A percentile compares a stretch with the other conserved stretches of the same genome.
These are phyloP conservation scores for Arxiozyma slooffiae DNA, from an alignment of 1,139 yeast genomes.

Conservation along the genomic window DNA sequence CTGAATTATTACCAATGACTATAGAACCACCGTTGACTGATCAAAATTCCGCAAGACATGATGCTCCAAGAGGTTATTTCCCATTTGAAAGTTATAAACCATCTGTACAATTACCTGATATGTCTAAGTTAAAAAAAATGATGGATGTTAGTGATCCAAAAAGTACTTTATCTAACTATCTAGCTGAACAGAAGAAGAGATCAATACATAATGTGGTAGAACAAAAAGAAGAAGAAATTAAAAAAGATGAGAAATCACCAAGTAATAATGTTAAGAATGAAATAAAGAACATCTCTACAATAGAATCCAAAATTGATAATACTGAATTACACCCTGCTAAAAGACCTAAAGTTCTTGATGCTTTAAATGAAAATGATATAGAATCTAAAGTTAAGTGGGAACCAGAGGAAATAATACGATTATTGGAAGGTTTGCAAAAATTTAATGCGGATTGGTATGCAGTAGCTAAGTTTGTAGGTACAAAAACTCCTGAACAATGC, in stretches of 20 bases:
- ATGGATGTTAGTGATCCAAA: slow-evolving; percentile 29
- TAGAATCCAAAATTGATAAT: slow-evolving; percentile 6
- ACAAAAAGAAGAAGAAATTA: not conserved
- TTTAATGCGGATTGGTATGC: slow-evolving; percentile 65
- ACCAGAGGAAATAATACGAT: slow-evolving; percentile 44
- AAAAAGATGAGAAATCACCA: not conserved
- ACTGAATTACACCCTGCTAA: slow-evolving; percentile 24
- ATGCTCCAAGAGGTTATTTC: slow-evolving; percentile 88
- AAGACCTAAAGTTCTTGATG: slow-evolving; percentile 36
- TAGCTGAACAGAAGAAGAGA: slow-evolving; percentile 12
- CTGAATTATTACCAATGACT: slow-evolving; percentile 56
- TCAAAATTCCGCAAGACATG: slow-evolving; percentile 59
- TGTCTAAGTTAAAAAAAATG: slow-evolving; percentile 46
- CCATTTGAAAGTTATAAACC: slow-evolving; percentile 80
- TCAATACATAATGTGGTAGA: not conserved
- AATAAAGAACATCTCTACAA: not conserved
- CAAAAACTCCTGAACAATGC: slow-evolving; percentile 72
- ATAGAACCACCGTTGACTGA: slow-evolving; percentile 67
- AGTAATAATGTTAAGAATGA: not conserved
- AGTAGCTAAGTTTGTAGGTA: slow-evolving; percentile 54
- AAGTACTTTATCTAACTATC: slow-evolving; percentile 19
- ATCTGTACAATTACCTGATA: slow-evolving; percentile 43
- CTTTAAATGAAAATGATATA: slow-evolving; percentile 28
- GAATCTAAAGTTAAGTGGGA: slow-evolving; percentile 43
- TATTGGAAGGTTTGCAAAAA: slow-evolving; percentile 55